Evolutionary conservation across 257 asterid species (phyloP).

Genomic region (Petrea volubilis): DNA sequence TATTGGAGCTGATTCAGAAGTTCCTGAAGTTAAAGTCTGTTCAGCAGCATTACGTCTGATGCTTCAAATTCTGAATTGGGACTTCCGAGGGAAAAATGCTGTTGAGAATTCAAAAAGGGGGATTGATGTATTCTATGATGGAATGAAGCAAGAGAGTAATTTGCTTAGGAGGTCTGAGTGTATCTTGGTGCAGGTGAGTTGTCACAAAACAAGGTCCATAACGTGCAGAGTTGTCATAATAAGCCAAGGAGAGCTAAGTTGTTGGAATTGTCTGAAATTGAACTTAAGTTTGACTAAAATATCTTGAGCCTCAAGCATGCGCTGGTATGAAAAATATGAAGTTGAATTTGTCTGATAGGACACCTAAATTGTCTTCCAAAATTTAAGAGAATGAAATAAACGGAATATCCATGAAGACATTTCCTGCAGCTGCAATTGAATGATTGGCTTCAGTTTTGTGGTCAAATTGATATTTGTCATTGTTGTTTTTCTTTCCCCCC

Average conservation of each 20-base stretch:
- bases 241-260: conserved; percentile 12
- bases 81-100: conserved; percentile 55
- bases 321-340: no score
- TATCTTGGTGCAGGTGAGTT: conserved; percentile 76
- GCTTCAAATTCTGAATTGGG: conserved; percentile 97
- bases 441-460: no score
- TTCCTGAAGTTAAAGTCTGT: conserved; percentile 86
- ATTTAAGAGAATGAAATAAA: no score
- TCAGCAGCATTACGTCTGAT: conserved; percentile 71
- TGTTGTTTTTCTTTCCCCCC: no score
- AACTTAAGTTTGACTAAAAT: background rate
- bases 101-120: conserved; percentile 51
- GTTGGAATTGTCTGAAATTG: conserved; percentile 4
- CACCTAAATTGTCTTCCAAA: no score
- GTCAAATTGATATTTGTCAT: no score
- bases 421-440: no score
- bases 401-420: no score
- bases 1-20: conserved; percentile 57
- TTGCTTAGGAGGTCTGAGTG: conserved; percentile 61
- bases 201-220: conserved; percentile 13
- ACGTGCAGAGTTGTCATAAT: conserved; percentile 1
- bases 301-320: background rate
- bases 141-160: conserved; percentile 48
- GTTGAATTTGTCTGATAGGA: no score
- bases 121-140: conserved; percentile 54